Base-by-base conservation (phyloP, 768 basidiomycete genomes). In the Calocera cornea region DNA sequence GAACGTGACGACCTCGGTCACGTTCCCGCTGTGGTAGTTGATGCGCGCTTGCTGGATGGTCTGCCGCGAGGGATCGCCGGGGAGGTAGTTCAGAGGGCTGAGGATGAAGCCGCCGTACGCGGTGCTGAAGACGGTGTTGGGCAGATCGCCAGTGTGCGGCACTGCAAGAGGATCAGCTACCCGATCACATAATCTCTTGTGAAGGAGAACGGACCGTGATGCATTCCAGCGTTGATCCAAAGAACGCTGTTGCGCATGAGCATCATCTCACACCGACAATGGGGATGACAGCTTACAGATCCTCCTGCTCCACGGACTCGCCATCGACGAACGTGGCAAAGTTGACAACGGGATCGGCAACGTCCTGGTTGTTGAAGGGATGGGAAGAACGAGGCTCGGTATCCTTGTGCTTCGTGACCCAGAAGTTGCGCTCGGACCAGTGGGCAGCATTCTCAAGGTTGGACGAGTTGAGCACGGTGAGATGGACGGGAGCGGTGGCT, bases 31-130 rank as follows among this genome's bases (percentile, higher is more conserved):
- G 64, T 70, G 69, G 70, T 74, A 75, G 66, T 72, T 69, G 67
- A 77, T 71, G 8, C 75, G 71, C 41, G 75, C 63, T 66, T 70
- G 69, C 65, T 77, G 75, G 14, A 66, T 66, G 12, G 75, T 70
- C n/a, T 70, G 69, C 16, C 72, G 70, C 11, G 73, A 72, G 1
- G 76, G 73, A 50, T 76, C 72, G 24, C 34, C 24, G 31, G 65
- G 22, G 49, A 75, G 71, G 71, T 74, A 75, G 70, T 77, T 77
- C 72, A 74, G 74, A 17, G 75, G 76, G 0, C 71, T 69, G 64
- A 77, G 41, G 65, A 75, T 68, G 69, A 73, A 66, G 7, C 66
- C 33, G 1, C 54, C 47, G 3, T 31, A 36, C 11, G 72, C 70
- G 34, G 72, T 71, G 8, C 66, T 69, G 29, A 70, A 63, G 29